These are phyloP conservation scores for Ganoderma resinaceum DNA, from an alignment of 1,284 basidiomycete species.

Conservation along the genomic window DNA sequence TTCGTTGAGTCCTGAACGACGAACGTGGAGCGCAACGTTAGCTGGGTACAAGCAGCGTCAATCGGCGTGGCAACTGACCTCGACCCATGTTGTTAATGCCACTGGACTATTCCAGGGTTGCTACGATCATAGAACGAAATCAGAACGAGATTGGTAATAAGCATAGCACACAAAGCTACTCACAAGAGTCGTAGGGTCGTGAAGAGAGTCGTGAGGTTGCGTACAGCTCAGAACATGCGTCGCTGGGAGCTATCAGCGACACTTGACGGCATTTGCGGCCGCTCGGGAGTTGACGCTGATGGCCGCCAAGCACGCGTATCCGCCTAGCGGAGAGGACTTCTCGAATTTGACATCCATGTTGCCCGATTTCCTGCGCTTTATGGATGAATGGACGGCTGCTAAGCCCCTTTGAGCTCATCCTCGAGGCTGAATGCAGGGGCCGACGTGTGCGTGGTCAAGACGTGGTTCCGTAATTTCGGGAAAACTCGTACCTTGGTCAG, in stretches of 20 bases:
- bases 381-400: neutral
- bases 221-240: conserved; percentile 14
- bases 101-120: conserved; percentile 15
- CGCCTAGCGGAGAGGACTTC: neutral
- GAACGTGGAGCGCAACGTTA: neutral
- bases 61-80: conserved; percentile 23
- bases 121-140: conserved; percentile 14
- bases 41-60: neutral
- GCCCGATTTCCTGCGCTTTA: neutral
- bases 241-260: conserved; percentile 13
- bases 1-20: conserved; percentile 15
- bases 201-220: conserved; percentile 17
- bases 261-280: conserved; percentile 10
- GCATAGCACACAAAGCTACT: neutral
- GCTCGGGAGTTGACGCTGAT: conserved; percentile 22
- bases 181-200: conserved; percentile 24
- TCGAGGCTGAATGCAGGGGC: neutral
- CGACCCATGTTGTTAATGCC: conserved; percentile 30
- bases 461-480: neutral
- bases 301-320: conserved; percentile 18
- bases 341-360: neutral
- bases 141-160: neutral
- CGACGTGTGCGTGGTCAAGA: neutral
- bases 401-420: neutral
- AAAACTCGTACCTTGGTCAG: neutral